Conservation (phyloP, 192 early-diverging fungal genomes). For the Coemansia sp. region DNA sequence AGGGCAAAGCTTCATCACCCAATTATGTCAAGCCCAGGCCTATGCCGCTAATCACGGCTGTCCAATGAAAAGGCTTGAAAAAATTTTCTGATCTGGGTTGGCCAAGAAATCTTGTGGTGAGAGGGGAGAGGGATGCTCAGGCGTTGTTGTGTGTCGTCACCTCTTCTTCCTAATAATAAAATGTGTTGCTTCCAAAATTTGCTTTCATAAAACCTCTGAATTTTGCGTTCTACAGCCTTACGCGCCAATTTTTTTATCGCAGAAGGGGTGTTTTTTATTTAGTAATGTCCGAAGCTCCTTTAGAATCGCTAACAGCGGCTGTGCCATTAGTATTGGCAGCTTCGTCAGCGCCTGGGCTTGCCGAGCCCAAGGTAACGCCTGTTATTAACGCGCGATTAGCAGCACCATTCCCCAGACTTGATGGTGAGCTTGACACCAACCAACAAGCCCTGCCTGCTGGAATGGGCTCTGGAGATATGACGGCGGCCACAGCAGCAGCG, state of each 20-base stretch:
- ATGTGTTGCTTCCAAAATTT: not conserved
- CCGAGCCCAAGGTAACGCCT: not conserved
- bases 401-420: conserved; percentile 26
- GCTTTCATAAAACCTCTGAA: too few relatives aligned
- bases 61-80: not conserved
- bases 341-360: not conserved
- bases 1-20: too few relatives aligned
- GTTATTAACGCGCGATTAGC: conserved; percentile 1
- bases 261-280: not conserved
- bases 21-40: too few relatives aligned
- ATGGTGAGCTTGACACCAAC: conserved; percentile 6
- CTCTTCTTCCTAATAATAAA: not conserved
- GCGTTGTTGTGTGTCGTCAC: conserved; percentile 10
- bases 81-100: not conserved
- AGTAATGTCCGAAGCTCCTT: conserved; percentile 14
- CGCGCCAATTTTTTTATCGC: not conserved
- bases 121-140: not conserved
- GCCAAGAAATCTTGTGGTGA: not conserved
- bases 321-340: conserved; percentile 10
- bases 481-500: conserved; percentile 25
- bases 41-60: too few relatives aligned
- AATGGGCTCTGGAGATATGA: conserved; percentile 8
- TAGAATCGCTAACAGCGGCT: conserved; percentile 11
- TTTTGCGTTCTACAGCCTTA: too few relatives aligned
- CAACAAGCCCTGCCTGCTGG: not conserved